Base-by-base conservation (phyloP, 169 alveolate genomes). In the Fabrea salina region DNA sequence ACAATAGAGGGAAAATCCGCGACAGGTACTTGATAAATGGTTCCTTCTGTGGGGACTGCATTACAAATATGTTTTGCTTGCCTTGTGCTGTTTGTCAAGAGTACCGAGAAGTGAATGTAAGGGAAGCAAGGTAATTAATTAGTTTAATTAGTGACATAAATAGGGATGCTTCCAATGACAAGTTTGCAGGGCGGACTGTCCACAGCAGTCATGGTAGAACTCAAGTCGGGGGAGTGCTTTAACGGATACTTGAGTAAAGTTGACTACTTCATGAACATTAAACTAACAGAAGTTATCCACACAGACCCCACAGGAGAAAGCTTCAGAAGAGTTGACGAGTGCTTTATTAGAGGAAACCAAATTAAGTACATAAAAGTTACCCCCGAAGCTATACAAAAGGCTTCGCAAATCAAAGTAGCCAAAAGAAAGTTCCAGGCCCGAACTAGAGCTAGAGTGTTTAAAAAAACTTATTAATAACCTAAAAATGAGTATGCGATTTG, bases 71-170 rank as follows among this genome's bases (percentile, higher is more conserved):
- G 47, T 47, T 72, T 33, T 72, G 80, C 5, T 32, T 27, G 8
- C 70, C 53, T 2, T 72, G 80, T 40, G 80, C 80, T 16, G 25
- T 51, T 16, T 44, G 67, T 35, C 70, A 72, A 72, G 80, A 72
- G 51, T 72, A 72, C 4, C 11, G 71, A 49, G 80, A 72, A 72
- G 78, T 68, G 1, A 40, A 68, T 30, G 37, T 27, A 27, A 56
- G 33, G 2, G 67, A 56, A 56, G 30, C 40, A 1, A 19, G n/a
- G 33, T 56, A 56, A n/a, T n/a, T n/a, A n/a, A n/a, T n/a, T n/a
- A n/a, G n/a, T n/a, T n/a, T n/a, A n/a, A n/a, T n/a, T n/a, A n/a
- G n/a, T n/a, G n/a, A n/a, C n/a, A n/a, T n/a, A n/a, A n/a, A 44
- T 44, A 8, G 53, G 16, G 16, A 61, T 61, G 74, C 57, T 61